These are phyloP conservation scores for Mucor lusitanicus DNA, from an alignment of 371 early-diverging fungal genomes.

Conservation along the genomic window DNA sequence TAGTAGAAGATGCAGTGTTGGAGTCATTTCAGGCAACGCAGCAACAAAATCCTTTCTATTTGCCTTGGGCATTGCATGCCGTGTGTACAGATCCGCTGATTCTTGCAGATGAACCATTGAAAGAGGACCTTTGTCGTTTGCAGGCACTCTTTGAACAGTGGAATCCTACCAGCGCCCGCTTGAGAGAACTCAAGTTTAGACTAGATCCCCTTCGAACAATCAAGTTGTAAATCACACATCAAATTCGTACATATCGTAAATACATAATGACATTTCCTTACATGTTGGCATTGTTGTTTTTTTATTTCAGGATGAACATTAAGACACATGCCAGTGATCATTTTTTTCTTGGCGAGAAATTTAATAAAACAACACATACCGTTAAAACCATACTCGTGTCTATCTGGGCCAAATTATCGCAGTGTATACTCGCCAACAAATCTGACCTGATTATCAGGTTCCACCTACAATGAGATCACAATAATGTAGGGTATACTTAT, in stretches of 20 bases:
- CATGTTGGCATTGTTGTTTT: too few relatives aligned
- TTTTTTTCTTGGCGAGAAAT: too few relatives aligned
- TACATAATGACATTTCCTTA: too few relatives aligned
- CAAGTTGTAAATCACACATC: not conserved
- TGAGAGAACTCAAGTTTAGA: constrained; percentile 83
- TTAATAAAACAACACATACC: too few relatives aligned
- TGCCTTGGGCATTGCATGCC: constrained; percentile 92
- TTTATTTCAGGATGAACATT: too few relatives aligned
- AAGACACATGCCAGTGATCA: too few relatives aligned
- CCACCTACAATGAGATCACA: too few relatives aligned
- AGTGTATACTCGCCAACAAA: too few relatives aligned
- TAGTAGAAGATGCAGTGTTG: constrained; percentile 23
- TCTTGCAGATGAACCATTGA: constrained; percentile 50
- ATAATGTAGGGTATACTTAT: too few relatives aligned
- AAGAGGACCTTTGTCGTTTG: constrained; percentile 63
- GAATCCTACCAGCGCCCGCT: constrained; percentile 72
- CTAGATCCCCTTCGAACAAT: constrained; percentile 71
- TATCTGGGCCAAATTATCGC: too few relatives aligned
- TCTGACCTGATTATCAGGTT: too few relatives aligned
- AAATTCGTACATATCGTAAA: not conserved
- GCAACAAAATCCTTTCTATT: constrained; percentile 81
- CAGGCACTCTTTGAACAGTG: constrained; percentile 71
- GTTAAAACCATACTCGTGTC: too few relatives aligned
- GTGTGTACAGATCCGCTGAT: constrained; percentile 72
- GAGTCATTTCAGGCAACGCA: constrained; percentile 53